These are phyloP conservation scores for Botrytis hyacinthi DNA, from an alignment of 2,329 filamentous ascomycete species.

Conservation along the genomic window DNA sequence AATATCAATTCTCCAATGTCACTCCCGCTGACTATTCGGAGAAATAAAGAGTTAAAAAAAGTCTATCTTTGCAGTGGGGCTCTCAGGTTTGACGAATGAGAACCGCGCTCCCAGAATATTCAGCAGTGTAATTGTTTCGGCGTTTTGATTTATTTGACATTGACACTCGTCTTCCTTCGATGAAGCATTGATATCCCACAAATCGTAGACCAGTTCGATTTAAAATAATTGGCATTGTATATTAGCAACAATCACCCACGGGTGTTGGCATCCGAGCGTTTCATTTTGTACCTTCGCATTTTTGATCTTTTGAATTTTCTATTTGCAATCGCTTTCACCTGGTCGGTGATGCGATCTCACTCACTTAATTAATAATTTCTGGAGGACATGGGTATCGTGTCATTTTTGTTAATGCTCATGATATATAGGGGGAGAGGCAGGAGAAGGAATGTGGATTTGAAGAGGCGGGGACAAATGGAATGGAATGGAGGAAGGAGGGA, in stretches of 20 bases:
- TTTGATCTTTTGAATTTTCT: background rate
- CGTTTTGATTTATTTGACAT: background rate
- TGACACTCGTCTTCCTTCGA: background rate
- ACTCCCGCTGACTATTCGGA: constrained; percentile 38
- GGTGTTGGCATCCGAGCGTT: constrained; percentile 1
- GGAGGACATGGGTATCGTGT: background rate
- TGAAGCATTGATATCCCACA: background rate
- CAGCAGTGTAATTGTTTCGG: background rate
- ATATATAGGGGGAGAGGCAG: constrained; percentile 19
- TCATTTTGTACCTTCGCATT: background rate
- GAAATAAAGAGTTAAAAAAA: constrained; percentile 27
- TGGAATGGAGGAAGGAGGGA: background rate
- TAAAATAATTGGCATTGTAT: constrained; percentile 1
- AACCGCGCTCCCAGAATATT: background rate
- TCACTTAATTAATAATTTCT: constrained; percentile 14
- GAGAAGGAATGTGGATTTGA: background rate
- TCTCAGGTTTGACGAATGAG: background rate
- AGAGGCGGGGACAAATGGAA: background rate
- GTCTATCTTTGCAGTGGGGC: background rate
- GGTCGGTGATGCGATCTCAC: background rate
- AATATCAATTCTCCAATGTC: constrained; percentile 38
- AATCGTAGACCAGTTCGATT: background rate
- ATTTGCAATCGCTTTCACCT: background rate
- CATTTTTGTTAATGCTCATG: constrained; percentile 29
- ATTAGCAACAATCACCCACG: background rate